Base-by-base conservation (phyloP, 345 rosid species). In the Corchorus capsularis region DNA sequence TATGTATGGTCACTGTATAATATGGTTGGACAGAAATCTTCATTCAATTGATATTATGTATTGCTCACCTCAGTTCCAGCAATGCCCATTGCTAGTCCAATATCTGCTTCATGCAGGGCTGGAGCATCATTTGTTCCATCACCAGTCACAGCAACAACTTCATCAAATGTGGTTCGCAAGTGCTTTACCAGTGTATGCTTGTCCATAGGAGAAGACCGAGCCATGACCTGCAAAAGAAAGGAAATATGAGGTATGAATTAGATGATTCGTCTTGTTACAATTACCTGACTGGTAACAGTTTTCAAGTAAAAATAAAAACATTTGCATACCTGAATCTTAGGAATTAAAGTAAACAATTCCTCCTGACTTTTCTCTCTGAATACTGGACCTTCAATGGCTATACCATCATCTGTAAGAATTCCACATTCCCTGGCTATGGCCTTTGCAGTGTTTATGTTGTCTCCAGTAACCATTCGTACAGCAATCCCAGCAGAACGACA, bases 71-170 rank as follows among this genome's bases (percentile, higher is more conserved):
- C 97, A 75, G 98, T 94, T 83, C 98, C 98, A 4, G 98, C 97
- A 64, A 93, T 94, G 84, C 98, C 98, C 98, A 93, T 94, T 34
- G 98, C 97, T 72, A 93, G 85, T 80, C 98, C 98, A 63, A 94
- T 94, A 74, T 94, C 98, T 60, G 98, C 97, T 82, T 94, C 98
- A 65, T 94, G 97, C 60, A 94, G 93, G 45, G 98, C 97, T 53
- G 98, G 98, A 71, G 98, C 97, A 83, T 94, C 98, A 73, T 94
- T 94, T 71, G 98, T 93, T 74, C 98, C 98, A 79, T 94, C 98
- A 73, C 97, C 97, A 61, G 97, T 94, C 59, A 90, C 97, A 2
- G 97, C 97, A 74, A 94, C 97, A 54, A 94, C 98, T 82, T 88
- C 91, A 73, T 89, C 91, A 50, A 93, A 90, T 8, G 97, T 91